phyloP scores from a whole-genome alignment of 768 basidiomycete genomes.

The Paxillus rubicundulus region DNA sequence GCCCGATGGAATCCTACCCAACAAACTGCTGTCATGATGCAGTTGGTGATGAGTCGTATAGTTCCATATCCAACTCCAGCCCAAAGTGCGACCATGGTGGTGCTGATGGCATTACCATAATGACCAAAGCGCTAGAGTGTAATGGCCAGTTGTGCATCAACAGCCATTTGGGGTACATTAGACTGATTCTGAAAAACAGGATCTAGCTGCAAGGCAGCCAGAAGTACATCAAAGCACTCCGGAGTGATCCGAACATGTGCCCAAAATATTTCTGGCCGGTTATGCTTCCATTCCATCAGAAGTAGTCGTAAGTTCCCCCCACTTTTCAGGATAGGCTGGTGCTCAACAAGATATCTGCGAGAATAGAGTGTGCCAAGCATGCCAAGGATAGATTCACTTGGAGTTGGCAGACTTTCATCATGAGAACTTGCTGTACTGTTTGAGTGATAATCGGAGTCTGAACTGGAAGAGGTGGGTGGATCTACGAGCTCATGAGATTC shows the following conservation, averaged over 20 bases:
- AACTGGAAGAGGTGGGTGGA: no score
- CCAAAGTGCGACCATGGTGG: conserved; percentile 37
- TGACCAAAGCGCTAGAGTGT: no score
- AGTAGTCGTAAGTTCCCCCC: background rate
- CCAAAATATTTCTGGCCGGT: no score
- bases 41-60: conserved; percentile 23
- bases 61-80: conserved; percentile 36
- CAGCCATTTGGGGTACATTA: conserved; percentile 22
- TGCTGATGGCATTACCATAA: conserved; percentile 37
- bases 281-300: conserved; percentile 5
- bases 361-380: background rate
- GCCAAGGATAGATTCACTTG: background rate
- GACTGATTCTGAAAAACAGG: conserved; percentile 30
- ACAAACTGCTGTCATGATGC: conserved; percentile 34
- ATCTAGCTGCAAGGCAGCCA: no score
- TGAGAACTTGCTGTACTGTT: no score
- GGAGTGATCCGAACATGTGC: no score
- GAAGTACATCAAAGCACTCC: no score
- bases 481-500: no score
- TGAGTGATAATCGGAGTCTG: no score
- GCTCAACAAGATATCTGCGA: no score
- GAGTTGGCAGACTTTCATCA: no score
- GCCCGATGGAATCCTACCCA: conserved; percentile 28
- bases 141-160: no score
- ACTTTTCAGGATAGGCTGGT: background rate